Base-by-base conservation (phyloP, 163 green algal species). In the Scenedesmus sp. region DNA sequence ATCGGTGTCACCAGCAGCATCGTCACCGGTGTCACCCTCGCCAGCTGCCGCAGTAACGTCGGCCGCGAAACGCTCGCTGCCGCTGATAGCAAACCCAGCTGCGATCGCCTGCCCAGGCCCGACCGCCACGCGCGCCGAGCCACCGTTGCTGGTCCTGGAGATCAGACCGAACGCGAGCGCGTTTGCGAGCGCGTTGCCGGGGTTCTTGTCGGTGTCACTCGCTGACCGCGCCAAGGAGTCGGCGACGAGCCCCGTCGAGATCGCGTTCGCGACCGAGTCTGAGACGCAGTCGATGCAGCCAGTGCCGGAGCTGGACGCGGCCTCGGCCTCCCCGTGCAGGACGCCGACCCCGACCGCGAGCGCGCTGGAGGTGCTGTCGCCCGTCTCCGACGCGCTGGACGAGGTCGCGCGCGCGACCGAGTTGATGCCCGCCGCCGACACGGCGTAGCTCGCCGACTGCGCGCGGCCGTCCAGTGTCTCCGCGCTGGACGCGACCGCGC, bases 131-230 rank as follows among this genome's bases (percentile, higher is more conserved):
- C 68, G 43, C 33, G 85, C 40, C 4, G 51, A 42, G 44, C 85
- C 85, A 26, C 85, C 85, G 44, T 90, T 90, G 68, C 68, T 84
- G 4, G 68, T 83, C 26, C 85, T 46, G 0, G 65, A 84, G 24
- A 90, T 49, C 2, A 81, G 6, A 22, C 85, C 85, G 12, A 90
- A 37, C 6, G 85, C 85, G 5, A 90, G 65, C 9, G 85, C 85
- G 44, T 90, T 90, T 12, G 85, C 85, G 30, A 83, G 30, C 37
- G 85, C 65, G 10, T 83, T 68, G 68, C 85, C 85, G 16, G 85
- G 68, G 85, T 90, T 90, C 85, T 84, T 70, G 46, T 42, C n/a
- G 26, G 43, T 35, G 70, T 90, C 85, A 7, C 26, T 37, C 15
- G 80, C 80, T 4, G 44, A 72, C 33, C 83, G 18, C 10, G 85